A percentile compares a stretch with the other conserved stretches of the same genome.
Evolutionary conservation across 331 rosid species (phyloP).

Genomic region (Spiraea crenata): DNA sequence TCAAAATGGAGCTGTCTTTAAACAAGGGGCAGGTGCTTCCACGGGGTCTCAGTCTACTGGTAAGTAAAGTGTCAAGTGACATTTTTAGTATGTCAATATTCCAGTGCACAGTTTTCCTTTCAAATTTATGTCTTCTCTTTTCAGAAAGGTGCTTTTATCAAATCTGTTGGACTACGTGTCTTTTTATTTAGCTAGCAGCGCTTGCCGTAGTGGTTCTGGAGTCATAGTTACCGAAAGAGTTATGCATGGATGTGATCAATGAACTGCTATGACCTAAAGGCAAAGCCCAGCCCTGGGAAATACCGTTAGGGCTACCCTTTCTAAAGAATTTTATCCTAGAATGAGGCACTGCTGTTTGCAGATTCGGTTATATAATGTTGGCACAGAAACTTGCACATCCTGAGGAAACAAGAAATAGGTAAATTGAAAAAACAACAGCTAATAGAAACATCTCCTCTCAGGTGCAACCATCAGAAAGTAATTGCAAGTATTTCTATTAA

Average conservation of each 20-base stretch:
- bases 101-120: neutral
- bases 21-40: constrained; percentile 45
- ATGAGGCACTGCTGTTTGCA: neutral
- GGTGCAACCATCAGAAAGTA: neutral
- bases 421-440: neutral
- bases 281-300: neutral
- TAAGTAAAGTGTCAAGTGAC: constrained; percentile 41
- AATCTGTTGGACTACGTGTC: neutral
- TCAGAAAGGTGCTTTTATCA: neutral
- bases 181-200: neutral
- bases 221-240: neutral
- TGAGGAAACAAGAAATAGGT: neutral
- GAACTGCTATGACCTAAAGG: neutral
- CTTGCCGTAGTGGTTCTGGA: neutral
- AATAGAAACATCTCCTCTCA: neutral
- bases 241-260: constrained; percentile 2
- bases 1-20: constrained; percentile 75
- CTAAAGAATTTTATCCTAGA: neutral
- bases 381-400: neutral
- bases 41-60: constrained; percentile 56
- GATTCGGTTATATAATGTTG: neutral
- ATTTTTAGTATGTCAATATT: constrained; percentile 13
- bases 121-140: neutral
- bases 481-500: neutral
- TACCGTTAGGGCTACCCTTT: neutral